Base-by-base conservation (phyloP, 2,329 filamentous ascomycete species). In the Sodiomyces alkalinus region DNA sequence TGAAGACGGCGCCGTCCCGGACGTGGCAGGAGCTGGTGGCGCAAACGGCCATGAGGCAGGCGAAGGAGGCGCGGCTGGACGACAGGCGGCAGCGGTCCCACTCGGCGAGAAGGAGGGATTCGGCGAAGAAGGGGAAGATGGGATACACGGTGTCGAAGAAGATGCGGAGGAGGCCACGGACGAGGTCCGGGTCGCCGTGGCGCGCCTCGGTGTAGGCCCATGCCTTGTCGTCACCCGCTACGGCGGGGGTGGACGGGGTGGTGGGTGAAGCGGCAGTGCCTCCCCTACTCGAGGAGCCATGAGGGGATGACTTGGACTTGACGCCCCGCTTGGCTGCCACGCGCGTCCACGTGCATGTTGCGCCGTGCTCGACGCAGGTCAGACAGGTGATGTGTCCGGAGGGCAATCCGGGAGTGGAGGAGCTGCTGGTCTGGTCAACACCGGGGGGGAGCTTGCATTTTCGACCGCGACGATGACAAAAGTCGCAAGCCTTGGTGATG, bases 1-100 rank as follows among this genome's bases (percentile, higher is more conserved):
- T 56, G 29, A 60, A 47, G 5, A 59, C 36, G 17, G 62, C 60
- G 6, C 61, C 62, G 38, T 68, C 64, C 9, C 60, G 49, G n/a
- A 56, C 55, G 22, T 63, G 51, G 6, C 54, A 55, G 3, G 60
- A 57, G 6, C 58, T 54, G 19, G 68, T 46, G 4, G 62, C 57
- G 38, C 64, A 68, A 3, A 58, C 53, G 7, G 62, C 56, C 63
- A 68, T 68, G 13, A 60, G 52, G 1, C 52, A 56, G 10, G 59
- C 56, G 39, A 65, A 68, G 17, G 64, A 49, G 6, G 50, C 31
- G 10, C 34, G 29, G 16, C 26, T 36, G 11, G 34, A 30, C 8
- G 36, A 38, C 23, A 38, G 42, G 16, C 48, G 51, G 33, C 60
- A 48, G 4, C 36, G 43, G 6, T 55, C 46, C 38, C 68, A 57